Conservation (phyloP, 352 stramenopile genomes). For the Phytophthora brassicae region DNA sequence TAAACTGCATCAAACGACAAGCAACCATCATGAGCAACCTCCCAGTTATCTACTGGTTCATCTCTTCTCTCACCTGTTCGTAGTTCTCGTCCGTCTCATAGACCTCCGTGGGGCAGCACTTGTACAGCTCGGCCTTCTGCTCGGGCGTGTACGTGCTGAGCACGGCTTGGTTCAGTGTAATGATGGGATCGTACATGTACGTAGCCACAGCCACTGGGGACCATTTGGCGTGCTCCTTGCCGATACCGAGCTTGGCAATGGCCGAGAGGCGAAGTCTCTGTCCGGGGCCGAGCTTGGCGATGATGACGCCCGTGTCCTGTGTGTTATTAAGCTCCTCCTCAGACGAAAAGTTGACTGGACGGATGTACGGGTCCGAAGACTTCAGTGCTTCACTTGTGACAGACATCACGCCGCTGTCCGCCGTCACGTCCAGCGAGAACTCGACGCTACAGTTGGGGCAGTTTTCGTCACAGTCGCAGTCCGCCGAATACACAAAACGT, state of each 20-base stretch:
- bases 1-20: constrained; percentile 44
- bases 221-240: constrained; percentile 98
- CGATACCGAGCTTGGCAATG: constrained; percentile 93
- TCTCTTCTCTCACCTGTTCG: constrained; percentile 48
- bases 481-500: constrained; percentile 88
- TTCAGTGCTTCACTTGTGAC: constrained; percentile 80
- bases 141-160: constrained; percentile 92
- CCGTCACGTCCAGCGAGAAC: constrained; percentile 94
- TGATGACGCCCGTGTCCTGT: constrained; percentile 95
- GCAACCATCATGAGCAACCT: constrained; percentile 7
- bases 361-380: constrained; percentile 86
- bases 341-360: constrained; percentile 83
- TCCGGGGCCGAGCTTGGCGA: constrained; percentile 95
- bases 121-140: constrained; percentile 95
- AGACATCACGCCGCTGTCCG: constrained; percentile 68
- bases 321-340: constrained; percentile 92
- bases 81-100: constrained; percentile 93
- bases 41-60: neutral
- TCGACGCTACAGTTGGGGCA: constrained; percentile 96
- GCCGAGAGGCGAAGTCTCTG: constrained; percentile 95
- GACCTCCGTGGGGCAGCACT: constrained; percentile 94
- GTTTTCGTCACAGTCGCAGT: constrained; percentile 95
- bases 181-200: constrained; percentile 92
- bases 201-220: constrained; percentile 94
- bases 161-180: constrained; percentile 90